These are phyloP conservation scores for Lichtheimia corymbifera DNA, from an alignment of 371 early-diverging fungal genomes.

Conservation along the genomic window DNA sequence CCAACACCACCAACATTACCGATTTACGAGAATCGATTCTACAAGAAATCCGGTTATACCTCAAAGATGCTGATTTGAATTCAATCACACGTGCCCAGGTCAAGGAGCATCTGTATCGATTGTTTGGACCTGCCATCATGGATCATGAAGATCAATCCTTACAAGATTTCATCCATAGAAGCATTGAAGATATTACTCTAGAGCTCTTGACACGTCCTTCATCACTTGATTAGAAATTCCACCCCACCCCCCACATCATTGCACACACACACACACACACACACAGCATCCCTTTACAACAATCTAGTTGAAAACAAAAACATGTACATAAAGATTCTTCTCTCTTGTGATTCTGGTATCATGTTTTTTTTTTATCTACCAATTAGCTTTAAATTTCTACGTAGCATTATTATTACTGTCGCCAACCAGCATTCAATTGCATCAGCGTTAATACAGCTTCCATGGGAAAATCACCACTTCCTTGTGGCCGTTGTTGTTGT, in stretches of 20 bases:
- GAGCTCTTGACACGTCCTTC: constrained; percentile 17
- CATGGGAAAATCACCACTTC: constrained; percentile 57
- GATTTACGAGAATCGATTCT: constrained; percentile 6
- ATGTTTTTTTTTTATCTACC: background rate
- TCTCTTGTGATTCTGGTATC: background rate
- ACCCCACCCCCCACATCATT: background rate
- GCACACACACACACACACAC: no score
- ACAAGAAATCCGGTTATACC: constrained; percentile 25
- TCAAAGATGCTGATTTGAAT: constrained; percentile 31
- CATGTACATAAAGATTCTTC: background rate
- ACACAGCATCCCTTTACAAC: background rate
- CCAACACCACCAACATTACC: background rate
- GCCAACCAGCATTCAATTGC: constrained; percentile 66
- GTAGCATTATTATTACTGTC: constrained; percentile 38
- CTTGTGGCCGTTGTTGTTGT: constrained; percentile 18
- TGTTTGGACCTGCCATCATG: constrained; percentile 19
- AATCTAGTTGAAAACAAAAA: background rate
- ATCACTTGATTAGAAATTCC: background rate
- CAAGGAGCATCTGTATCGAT: constrained; percentile 26
- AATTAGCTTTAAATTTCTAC: background rate
- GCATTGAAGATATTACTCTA: constrained; percentile 33
- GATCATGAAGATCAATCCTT: constrained; percentile 14
- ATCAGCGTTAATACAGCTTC: constrained; percentile 67
- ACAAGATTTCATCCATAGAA: constrained; percentile 21
- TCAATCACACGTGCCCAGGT: constrained; percentile 39